Percentiles rank a stretch among this genome's conserved stretches.
These are phyloP conservation scores for Colletotrichum liaoningense DNA, from an alignment of 2,329 filamentous ascomycete species.

Conservation along the genomic window DNA sequence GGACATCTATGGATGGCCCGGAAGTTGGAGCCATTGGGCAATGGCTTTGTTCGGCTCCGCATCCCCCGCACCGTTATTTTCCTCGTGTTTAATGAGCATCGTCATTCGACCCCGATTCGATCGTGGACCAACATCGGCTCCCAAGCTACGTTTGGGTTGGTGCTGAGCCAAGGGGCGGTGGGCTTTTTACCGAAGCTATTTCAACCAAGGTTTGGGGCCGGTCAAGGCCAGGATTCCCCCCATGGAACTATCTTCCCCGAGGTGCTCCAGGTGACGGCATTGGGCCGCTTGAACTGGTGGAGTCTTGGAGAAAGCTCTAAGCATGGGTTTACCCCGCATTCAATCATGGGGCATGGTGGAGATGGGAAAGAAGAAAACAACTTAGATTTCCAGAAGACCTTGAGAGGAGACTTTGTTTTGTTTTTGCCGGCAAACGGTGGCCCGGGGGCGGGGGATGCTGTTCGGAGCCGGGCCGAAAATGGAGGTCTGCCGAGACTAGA, in stretches of 20 bases:
- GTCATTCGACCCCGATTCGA: slow-evolving; percentile 11
- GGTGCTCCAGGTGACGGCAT: slow-evolving; percentile 20
- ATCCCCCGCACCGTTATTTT: slow-evolving; percentile 25
- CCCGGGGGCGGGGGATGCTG: background rate
- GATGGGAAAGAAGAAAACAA: slow-evolving; percentile 2
- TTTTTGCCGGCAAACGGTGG: background rate
- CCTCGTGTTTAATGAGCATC: slow-evolving; percentile 1
- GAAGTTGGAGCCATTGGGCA: slow-evolving; percentile 1
- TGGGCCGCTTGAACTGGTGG: slow-evolving; percentile 34
- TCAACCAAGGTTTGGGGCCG: slow-evolving; percentile 21
- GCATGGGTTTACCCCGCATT: slow-evolving; percentile 24
- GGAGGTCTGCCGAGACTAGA: background rate
- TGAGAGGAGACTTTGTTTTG: background rate
- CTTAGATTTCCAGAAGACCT: too few relatives aligned
- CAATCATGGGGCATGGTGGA: background rate
- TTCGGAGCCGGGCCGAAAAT: slow-evolving; percentile 14
- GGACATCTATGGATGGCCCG: background rate
- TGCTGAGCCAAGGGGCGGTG: slow-evolving; percentile 1
- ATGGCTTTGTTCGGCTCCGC: slow-evolving; percentile 25
- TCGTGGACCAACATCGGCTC: background rate
- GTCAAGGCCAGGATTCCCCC: background rate
- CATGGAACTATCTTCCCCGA: slow-evolving; percentile 1
- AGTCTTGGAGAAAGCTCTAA: background rate
- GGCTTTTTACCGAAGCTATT: slow-evolving; percentile 21
- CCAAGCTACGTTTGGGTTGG: background rate